Base-by-base conservation (phyloP, 805 yeast species). In the Limtongia smithiae region DNA sequence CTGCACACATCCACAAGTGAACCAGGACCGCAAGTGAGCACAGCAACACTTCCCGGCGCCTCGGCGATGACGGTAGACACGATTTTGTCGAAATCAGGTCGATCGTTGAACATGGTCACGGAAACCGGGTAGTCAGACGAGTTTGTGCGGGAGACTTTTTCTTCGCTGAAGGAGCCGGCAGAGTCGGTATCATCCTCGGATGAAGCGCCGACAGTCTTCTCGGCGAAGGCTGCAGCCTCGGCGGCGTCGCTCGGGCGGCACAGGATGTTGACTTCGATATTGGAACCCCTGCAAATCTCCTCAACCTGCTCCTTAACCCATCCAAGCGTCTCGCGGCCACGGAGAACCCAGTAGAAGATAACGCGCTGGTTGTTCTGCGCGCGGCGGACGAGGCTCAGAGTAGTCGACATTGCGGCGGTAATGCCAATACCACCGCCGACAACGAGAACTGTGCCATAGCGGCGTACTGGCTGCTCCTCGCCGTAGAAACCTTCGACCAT, bases 401-500 rank as follows among this genome's bases (percentile, higher is more conserved):
- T 47, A 33, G 41, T 41, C 2, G 31, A 18, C 22, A 47, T 12
- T 14, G 42, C 20, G n/a, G 51, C 42, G 5, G 51, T 47, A 22
- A 47, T 40, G 17, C 50, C 50, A 17, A 46, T 77, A 3, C 86
- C 86, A 9, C 86, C 85, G 2, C 82, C 81, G 34, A 81, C 63
- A 38, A 80, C 71, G 4, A 80, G 65, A 1, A 76, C 74, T 38
- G 71, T 70, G 27, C 70, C 52, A 28, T 75, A 79, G 20, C 72
- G 68, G 36, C 70, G 70, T 46, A 77, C 74, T 1, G 81, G 81
- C 8, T 60, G 62, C 1, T 73, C 62, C 6, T 65, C 60, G 1
- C 86, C 85, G 57, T 81, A 81, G 0, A 83, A 80, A 0, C 86
- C 86, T 56, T 81, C 86, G n/a, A 81, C 70, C n/a, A 42, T 40